Base-by-base conservation (phyloP, 1,139 yeast species). In the Martiniozyma asiatica region DNA sequence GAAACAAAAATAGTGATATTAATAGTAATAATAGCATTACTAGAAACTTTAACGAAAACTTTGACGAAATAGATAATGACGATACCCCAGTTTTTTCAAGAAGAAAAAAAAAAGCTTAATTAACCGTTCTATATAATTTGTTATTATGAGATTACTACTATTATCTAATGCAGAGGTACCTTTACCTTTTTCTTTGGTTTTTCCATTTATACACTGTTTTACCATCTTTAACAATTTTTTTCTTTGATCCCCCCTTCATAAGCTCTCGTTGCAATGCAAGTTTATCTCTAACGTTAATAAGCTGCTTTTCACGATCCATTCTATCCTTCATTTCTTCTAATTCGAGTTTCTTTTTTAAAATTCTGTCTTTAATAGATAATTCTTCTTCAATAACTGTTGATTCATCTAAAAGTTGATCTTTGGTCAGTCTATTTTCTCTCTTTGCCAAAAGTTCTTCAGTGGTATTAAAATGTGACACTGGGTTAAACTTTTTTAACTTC, bases 171-270 rank as follows among this genome's bases (percentile, higher is more conserved):
- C n/a, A n/a, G n/a, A n/a, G n/a, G n/a, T n/a, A n/a, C n/a, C n/a
- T n/a, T 25, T 32, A 80, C 44, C 79, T 68, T 59, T 84, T 85
- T 47, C 97, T 71, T 50, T 76, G 80, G 44, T 69, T 77, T 51
- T 77, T 80, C 94, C 95, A 87, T 58, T 81, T 81, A 59, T 70
- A 87, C n/a, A 65, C 62, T 1, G 68, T 68, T 36, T 67, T 67
- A 3, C 96, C 97, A 26, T 69, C 65, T 10, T 63, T 56, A 34
- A 65, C 76, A 5, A 67, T 62, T 60, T 85, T 87, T 65, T 78
- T 80, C 57, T 80, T 82, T 36, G 73, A 73, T 0, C 97, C 97
- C 42, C 76, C 78, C 53, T 82, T 82, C 94, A 87, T 82, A 37
- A 85, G 66, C 50, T 87, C 94, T 36, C 80, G 69, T 45, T 85